Evolutionary conservation across 176 grass and related monocot species (phyloP).

Genomic region (Carex cristatella): DNA sequence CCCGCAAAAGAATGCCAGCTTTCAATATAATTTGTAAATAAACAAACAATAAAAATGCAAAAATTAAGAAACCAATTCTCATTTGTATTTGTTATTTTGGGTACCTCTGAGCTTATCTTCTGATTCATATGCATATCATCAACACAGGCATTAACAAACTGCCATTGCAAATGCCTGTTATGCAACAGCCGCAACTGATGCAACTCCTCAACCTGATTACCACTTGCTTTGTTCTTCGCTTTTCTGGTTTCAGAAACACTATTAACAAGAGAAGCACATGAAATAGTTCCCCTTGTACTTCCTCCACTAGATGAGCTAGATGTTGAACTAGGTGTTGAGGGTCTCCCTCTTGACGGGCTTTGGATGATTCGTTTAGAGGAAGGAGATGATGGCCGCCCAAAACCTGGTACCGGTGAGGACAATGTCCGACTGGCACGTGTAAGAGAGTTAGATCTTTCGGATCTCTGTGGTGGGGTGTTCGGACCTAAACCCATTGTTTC

Average conservation of each 20-base stretch:
- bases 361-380: slow-evolving; percentile 42
- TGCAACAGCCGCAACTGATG: slow-evolving; percentile 76
- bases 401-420: slow-evolving; percentile 47
- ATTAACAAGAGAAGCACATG: slow-evolving; percentile 49
- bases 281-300: slow-evolving; percentile 31
- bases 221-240: slow-evolving; percentile 48
- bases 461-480: slow-evolving; percentile 45
- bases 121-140: slow-evolving; percentile 69
- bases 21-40: not conserved
- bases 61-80: not conserved
- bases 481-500: slow-evolving; percentile 43
- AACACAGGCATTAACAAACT: slow-evolving; percentile 72
- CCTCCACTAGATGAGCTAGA: slow-evolving; percentile 49
- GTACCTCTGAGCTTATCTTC: slow-evolving; percentile 84
- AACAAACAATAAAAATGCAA: not conserved
- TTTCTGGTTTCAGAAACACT: slow-evolving; percentile 58
- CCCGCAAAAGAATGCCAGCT: not conserved
- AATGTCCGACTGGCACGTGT: slow-evolving; percentile 47
- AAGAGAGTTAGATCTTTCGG: slow-evolving; percentile 36
- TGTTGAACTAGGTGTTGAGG: slow-evolving; percentile 71
- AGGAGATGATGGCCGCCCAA: slow-evolving; percentile 51
- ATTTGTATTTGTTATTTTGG: not conserved
- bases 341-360: slow-evolving; percentile 67
- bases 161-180: slow-evolving; percentile 82
- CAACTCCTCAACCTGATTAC: slow-evolving; percentile 61